Percentiles rank a stretch among this genome's conserved stretches.
phyloP scores from a whole-genome alignment of 495 filamentous ascomycete species.

The Hyaloscypha bicolor region DNA sequence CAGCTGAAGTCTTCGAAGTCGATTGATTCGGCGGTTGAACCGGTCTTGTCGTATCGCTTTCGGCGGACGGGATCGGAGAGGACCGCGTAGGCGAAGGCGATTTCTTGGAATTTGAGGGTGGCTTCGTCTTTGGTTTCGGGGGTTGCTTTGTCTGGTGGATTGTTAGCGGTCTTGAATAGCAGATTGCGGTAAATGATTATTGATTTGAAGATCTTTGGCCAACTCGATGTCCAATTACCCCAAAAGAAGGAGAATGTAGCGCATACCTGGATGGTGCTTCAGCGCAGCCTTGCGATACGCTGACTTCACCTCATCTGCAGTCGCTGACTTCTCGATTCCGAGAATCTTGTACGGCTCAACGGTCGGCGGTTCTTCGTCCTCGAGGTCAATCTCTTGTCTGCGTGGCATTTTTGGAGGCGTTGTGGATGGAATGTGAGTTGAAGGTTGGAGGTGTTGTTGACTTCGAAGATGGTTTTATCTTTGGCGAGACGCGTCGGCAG shows the following conservation, averaged over 20 bases:
- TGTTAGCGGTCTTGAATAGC: not conserved
- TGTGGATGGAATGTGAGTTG: not conserved
- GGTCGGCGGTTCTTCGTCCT: slow-evolving; percentile 25
- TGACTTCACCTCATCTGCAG: slow-evolving; percentile 73
- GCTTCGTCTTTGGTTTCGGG: slow-evolving; percentile 66
- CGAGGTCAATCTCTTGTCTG: slow-evolving; percentile 21
- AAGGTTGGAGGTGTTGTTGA: not conserved
- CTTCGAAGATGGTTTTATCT: not conserved
- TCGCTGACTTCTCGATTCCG: slow-evolving; percentile 62
- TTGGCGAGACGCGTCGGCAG: not conserved
- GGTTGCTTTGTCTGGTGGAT: slow-evolving; percentile 69
- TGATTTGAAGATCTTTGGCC: too few relatives aligned
- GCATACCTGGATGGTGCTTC: slow-evolving; percentile 86
- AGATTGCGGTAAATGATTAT: too few relatives aligned
- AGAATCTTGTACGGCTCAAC: slow-evolving; percentile 89
- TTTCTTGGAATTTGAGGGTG: slow-evolving; percentile 78
- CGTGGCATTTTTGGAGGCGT: slow-evolving; percentile 18
- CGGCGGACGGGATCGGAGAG: slow-evolving; percentile 79
- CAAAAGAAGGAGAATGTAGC: not conserved
- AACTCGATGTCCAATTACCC: too few relatives aligned
- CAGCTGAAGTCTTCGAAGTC: slow-evolving; percentile 85
- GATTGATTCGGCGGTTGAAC: slow-evolving; percentile 77
- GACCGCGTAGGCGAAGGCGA: slow-evolving; percentile 93
- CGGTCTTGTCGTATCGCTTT: slow-evolving; percentile 83
- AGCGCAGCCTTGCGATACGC: slow-evolving; percentile 89